Percentiles rank a stretch among this genome's conserved stretches.
Evolutionary conservation across 1,139 yeast genomes (phyloP).

Genomic region (Arxiozyma bovina): DNA sequence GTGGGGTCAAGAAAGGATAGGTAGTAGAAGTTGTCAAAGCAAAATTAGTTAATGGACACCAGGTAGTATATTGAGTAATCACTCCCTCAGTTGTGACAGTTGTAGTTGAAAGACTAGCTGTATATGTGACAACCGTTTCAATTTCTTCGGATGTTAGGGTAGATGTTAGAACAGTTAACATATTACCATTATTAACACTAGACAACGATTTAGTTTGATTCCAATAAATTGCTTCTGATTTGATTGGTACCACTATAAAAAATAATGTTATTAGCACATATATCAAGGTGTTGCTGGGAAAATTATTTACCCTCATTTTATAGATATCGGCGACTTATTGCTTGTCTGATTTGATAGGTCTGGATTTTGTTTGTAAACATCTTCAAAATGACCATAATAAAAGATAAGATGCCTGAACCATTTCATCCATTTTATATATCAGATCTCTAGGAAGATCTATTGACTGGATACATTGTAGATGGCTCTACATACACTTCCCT

Average conservation of each 20-base stretch:
- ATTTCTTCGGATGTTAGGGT: slow-evolving; percentile 1
- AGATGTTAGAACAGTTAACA: slow-evolving; percentile 4
- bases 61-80: slow-evolving; percentile 41
- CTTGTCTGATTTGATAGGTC: not conserved
- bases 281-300: not conserved
- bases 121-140: slow-evolving; percentile 1
- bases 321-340: not conserved
- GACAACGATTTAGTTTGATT: not conserved
- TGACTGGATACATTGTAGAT: not conserved
- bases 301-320: not conserved
- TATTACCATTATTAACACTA: no score
- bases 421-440: not conserved
- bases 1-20: not conserved
- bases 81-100: slow-evolving; percentile 39
- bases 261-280: no score
- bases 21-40: not conserved
- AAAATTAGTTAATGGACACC: slow-evolving; percentile 34
- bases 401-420: not conserved
- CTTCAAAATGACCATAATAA: not conserved
- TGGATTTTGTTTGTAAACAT: not conserved
- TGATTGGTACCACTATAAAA: not conserved
- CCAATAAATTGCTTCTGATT: slow-evolving; percentile 1
- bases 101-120: slow-evolving; percentile 26
- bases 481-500: not conserved
- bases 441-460: not conserved